phyloP scores from a whole-genome alignment of 176 grass and related monocot genomes.

The Bonia amplexicaulis region DNA sequence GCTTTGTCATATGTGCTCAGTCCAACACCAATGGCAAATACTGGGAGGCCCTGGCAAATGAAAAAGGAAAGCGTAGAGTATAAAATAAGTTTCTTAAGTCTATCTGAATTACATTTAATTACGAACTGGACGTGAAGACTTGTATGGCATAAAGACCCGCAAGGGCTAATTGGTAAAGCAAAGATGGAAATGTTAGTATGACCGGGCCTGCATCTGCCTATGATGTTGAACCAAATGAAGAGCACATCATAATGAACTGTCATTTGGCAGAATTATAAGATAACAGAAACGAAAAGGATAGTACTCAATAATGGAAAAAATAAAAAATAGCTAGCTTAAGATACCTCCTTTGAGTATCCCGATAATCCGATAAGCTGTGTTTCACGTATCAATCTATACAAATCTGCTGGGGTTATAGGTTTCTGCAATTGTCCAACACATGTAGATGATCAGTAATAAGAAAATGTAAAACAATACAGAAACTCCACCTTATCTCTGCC shows the following conservation, averaged over 20 bases:
- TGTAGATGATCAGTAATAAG: conserved; percentile 1
- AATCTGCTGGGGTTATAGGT: conserved; percentile 60
- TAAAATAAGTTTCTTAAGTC: neutral
- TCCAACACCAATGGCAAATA: conserved; percentile 85
- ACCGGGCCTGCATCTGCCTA: neutral
- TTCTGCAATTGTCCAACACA: conserved; percentile 53
- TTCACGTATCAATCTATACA: conserved; percentile 69
- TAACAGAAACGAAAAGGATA: conserved; percentile 4
- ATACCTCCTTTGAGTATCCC: conserved; percentile 71
- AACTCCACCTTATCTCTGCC: neutral
- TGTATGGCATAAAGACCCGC: neutral
- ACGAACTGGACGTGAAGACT: neutral
- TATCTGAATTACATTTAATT: neutral
- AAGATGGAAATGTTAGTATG: neutral
- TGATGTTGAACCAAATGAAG: neutral
- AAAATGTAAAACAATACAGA: conserved; percentile 1
- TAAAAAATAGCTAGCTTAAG: conserved; percentile 9
- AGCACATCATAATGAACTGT: neutral
- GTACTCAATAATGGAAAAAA: neutral
- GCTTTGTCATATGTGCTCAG: conserved; percentile 86
- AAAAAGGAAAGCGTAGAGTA: conserved; percentile 14
- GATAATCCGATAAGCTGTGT: conserved; percentile 72
- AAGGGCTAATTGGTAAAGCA: neutral
- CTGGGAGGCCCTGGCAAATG: conserved; percentile 67
- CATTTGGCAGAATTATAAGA: neutral